Base-by-base conservation (phyloP, 2,329 filamentous ascomycete species). In the Cladophialophora bantiana region DNA sequence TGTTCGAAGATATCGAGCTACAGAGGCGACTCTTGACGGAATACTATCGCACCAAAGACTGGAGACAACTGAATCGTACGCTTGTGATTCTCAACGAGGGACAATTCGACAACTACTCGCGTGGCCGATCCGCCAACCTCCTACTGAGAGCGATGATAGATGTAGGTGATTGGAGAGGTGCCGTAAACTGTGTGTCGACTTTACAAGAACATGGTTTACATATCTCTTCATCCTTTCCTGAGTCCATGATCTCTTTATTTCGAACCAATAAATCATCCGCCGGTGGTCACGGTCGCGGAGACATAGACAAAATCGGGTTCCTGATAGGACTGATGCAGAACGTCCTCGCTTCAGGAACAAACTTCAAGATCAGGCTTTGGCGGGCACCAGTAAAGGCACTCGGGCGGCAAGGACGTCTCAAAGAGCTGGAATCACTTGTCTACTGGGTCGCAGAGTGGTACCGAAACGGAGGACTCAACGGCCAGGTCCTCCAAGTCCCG, bases 331-430 rank as follows among this genome's bases (percentile, higher is more conserved):
- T 85, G 20, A 77, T 84, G 36, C 80, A 84, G 62, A 77, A 78
- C 55, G 77, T 85, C 50, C 78, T 86, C 59, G 76, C 81, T 67
- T 77, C 75, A 45, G 82, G 81, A 18, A 77, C 77, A 62, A 70
- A 76, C 63, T 77, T 85, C 31, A 78, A 77, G 26, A 76, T 79
- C 2, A 75, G 69, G 32, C 73, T 79, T 15, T 90, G 88, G 88
- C 76, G 78, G 55, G 86, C 89, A 73, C 78, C 88, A 9, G 73
- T 90, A 50, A 85, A 85, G 54, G 83, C 87, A 34, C 82, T 86
- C 54, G 88, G 88, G 3, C 59, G 62, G 34, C 26, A 61, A 34
- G 64, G 68, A 26, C 66, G 66, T 31, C 34, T 69, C 13, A 54
- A 59, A 54, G 66, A 66, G 31, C 32, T 72, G 15, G 62, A 65